Percentiles rank a stretch among this genome's conserved stretches.
Evolutionary conservation across 129 eudicot genomes (phyloP).

Genomic region (Pittosporum tobira): DNA sequence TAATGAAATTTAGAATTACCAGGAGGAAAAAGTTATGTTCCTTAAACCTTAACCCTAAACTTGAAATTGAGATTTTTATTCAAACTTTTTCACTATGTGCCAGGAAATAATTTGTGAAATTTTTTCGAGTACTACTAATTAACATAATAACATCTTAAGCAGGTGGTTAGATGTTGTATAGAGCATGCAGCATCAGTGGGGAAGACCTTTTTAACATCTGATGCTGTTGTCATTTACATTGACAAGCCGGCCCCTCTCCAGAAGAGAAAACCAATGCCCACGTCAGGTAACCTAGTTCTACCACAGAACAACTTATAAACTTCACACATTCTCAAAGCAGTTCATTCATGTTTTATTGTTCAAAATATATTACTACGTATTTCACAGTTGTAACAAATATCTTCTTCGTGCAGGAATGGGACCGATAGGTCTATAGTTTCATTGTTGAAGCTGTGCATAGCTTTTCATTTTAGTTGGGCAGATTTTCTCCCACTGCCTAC

Average conservation of each 20-base stretch:
- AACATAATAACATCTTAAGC: not conserved
- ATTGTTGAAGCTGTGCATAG: not conserved
- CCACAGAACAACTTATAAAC: not conserved
- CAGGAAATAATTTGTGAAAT: not conserved
- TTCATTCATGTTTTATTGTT: not conserved
- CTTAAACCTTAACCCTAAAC: not conserved
- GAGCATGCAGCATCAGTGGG: slow-evolving; percentile 91
- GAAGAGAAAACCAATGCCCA: slow-evolving; percentile 38
- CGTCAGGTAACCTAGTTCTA: slow-evolving; percentile 36
- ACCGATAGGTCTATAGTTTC: slow-evolving; percentile 26
- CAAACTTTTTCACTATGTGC: not conserved
- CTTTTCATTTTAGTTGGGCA: not conserved
- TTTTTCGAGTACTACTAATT: not conserved
- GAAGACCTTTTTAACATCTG: slow-evolving; percentile 70
- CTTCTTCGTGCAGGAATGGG: slow-evolving; percentile 32
- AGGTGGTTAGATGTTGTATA: slow-evolving; percentile 90
- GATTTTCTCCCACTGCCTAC: not conserved
- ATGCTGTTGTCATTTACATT: slow-evolving; percentile 72
- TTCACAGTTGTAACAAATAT: too few relatives aligned
- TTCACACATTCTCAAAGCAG: not conserved
- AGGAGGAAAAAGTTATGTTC: not conserved
- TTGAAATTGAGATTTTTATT: not conserved
- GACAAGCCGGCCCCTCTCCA: slow-evolving; percentile 35
- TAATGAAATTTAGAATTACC: not conserved
- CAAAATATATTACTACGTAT: too few relatives aligned